These are phyloP conservation scores for Flaveria sonorensis DNA, from an alignment of 129 eudicot genomes.

Conservation along the genomic window DNA sequence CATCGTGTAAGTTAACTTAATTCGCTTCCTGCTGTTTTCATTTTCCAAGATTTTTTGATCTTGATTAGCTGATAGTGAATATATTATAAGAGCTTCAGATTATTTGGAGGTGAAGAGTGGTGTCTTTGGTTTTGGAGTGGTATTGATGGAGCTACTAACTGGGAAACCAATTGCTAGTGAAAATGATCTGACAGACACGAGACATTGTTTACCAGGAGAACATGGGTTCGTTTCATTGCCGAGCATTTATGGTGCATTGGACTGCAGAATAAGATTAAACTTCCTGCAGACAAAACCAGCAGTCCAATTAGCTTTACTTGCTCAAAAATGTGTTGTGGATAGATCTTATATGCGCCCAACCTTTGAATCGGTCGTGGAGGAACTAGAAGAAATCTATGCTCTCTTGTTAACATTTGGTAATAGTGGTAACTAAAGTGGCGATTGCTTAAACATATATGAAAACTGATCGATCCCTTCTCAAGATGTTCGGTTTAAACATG, in stretches of 20 bases:
- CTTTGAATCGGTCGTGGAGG: slow-evolving; percentile 30
- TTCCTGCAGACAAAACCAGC: background rate
- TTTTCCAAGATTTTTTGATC: background rate
- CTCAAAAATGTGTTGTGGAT: slow-evolving; percentile 28
- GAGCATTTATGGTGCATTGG: slow-evolving; percentile 4
- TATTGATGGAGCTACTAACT: slow-evolving; percentile 26
- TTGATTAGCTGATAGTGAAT: background rate
- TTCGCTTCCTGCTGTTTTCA: background rate
- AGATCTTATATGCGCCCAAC: slow-evolving; percentile 14
- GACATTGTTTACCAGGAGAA: slow-evolving; percentile 22
- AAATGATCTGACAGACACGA: background rate
- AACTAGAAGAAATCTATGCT: slow-evolving; percentile 25
- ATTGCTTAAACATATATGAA: background rate
- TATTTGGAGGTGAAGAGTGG: slow-evolving; percentile 17
- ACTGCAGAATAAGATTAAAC: slow-evolving; percentile 10
- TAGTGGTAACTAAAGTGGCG: background rate
- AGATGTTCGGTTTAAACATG: too few relatives aligned
- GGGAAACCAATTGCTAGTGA: slow-evolving; percentile 10
- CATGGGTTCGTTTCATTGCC: slow-evolving; percentile 6
- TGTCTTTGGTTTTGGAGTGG: slow-evolving; percentile 23
- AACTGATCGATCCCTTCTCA: too few relatives aligned
- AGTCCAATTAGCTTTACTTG: slow-evolving; percentile 18
- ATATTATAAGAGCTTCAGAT: background rate
- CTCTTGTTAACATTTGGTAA: slow-evolving; percentile 16
- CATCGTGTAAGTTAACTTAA: slow-evolving; percentile 13